Evolutionary conservation across 495 filamentous ascomycete species (phyloP).

Genomic region (Aspergillus cristatus): DNA sequence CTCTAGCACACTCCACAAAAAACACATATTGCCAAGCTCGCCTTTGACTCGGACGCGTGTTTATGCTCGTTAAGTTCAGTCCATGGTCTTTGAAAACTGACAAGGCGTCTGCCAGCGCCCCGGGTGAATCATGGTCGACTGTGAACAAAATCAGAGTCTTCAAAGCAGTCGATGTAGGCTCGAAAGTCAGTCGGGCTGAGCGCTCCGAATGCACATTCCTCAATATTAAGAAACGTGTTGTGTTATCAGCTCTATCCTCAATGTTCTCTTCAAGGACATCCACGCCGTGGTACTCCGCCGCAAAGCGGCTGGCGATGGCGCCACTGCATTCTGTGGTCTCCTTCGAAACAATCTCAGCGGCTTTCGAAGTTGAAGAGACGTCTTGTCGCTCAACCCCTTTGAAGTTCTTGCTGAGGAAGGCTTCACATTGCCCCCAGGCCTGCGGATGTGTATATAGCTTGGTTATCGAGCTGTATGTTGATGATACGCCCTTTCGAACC

Average conservation of each 20-base stretch:
- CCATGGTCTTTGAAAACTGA: conserved; percentile 61
- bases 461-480: conserved; percentile 24
- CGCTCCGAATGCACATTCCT: conserved; percentile 31
- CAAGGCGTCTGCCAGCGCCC: conserved; percentile 72
- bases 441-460: conserved; percentile 85
- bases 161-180: conserved; percentile 19
- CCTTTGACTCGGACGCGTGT: conserved; percentile 67
- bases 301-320: conserved; percentile 67
- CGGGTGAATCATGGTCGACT: conserved; percentile 64
- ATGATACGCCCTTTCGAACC: conserved; percentile 31
- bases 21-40: conserved; percentile 87
- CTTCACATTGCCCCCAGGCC: conserved; percentile 85
- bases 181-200: conserved; percentile 10
- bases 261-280: conserved; percentile 63
- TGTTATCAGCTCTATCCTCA: conserved; percentile 78
- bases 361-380: conserved; percentile 76
- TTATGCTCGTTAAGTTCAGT: conserved; percentile 86
- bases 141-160: conserved; percentile 80
- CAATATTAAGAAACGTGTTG: conserved; percentile 79
- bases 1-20: conserved; percentile 78
- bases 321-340: conserved; percentile 51
- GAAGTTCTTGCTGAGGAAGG: conserved; percentile 57
- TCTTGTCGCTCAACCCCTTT: conserved; percentile 69
- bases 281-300: conserved; percentile 57
- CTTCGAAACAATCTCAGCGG: conserved; percentile 62